Evolutionary conservation across 129 eudicot genomes (phyloP), one percentile per base, ranked within the genome.

Genomic region (Glebionis coronaria): DNA sequence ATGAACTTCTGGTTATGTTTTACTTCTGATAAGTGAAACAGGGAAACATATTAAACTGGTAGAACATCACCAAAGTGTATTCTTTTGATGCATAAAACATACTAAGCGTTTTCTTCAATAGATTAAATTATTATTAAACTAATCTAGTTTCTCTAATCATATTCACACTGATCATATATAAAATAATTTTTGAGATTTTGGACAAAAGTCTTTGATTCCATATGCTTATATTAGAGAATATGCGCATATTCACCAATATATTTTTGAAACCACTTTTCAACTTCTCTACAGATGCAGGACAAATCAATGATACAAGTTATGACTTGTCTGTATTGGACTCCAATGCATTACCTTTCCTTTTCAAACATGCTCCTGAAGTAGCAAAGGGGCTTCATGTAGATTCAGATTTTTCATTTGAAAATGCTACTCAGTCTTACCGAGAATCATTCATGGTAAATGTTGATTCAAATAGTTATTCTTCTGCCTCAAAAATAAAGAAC

Each of bases 271-370:
- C 68, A 20, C 38, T 13, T 44, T 46, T 46, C 31, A 61, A 57
- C 61, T 54, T 65, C 25, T 61, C 45, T 38, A 70, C 95, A 93
- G 99, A 76, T 80, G 83, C 73, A 53, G 74, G 80, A 27, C 76
- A 82, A 18, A 82, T 94, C 55, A 58, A 62, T 53, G 95, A 81
- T 28, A 76, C 84, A 56, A 89, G 88, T 68, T 84, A 79, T 75
- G 97, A 83, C 72, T 77, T 94, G 58, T 76, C 90, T 63, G 95
- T 89, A 38, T 73, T 94, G 49, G 99, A 94, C 78, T 86, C 99
- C 72, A 94, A 94, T 67, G 84, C 95, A 14, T 76, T 94, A 62
- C 70, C 67, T 70, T 90, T 86, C 73, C 87, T 94, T 73, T 94
- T 94, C 83, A 87, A 94, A 50, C 86, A 94, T 71, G 90, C 97